These are phyloP conservation scores for Orbilia brochopaga DNA, from an alignment of 2,329 filamentous ascomycete species.

Conservation along the genomic window DNA sequence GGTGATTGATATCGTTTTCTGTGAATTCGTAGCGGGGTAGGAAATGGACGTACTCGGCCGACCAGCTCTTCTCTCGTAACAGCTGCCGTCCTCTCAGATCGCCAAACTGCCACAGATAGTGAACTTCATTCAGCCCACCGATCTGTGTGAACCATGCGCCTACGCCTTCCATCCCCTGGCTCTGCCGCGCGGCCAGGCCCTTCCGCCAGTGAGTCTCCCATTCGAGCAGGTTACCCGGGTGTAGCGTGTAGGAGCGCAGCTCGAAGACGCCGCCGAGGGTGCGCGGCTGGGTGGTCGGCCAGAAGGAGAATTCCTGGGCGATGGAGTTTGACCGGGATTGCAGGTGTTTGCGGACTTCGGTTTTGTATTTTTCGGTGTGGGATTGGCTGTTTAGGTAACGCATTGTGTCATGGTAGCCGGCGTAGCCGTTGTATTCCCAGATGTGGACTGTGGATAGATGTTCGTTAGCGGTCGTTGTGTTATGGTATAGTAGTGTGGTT, in stretches of 20 bases:
- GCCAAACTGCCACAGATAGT: slow-evolving; percentile 98
- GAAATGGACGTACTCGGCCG: slow-evolving; percentile 30
- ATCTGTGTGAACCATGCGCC: slow-evolving; percentile 99
- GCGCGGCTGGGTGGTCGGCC: slow-evolving; percentile 91
- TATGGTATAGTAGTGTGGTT: not conserved
- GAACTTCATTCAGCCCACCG: slow-evolving; percentile 94
- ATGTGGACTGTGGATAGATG: slow-evolving; percentile 82
- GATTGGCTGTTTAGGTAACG: slow-evolving; percentile 82
- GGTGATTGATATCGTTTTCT: no score
- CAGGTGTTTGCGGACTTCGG: slow-evolving; percentile 83
- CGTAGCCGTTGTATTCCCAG: slow-evolving; percentile 94
- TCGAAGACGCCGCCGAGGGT: slow-evolving; percentile 92
- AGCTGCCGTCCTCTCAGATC: slow-evolving; percentile 92
- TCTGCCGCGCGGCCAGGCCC: slow-evolving; percentile 84
- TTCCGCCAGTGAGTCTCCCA: slow-evolving; percentile 99
- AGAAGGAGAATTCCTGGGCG: slow-evolving; percentile 99
- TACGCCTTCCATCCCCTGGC: slow-evolving; percentile 93
- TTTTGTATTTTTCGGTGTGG: slow-evolving; percentile 82
- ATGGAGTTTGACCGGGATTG: slow-evolving; percentile 82
- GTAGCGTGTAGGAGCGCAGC: slow-evolving; percentile 92
- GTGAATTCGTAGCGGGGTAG: not conserved
- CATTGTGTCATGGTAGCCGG: slow-evolving; percentile 87
- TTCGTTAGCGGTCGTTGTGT: no score
- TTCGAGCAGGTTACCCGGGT: slow-evolving; percentile 92
- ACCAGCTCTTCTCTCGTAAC: slow-evolving; percentile 90